Base-by-base conservation (phyloP, 331 rosid species). In the Quercus tomentella region DNA sequence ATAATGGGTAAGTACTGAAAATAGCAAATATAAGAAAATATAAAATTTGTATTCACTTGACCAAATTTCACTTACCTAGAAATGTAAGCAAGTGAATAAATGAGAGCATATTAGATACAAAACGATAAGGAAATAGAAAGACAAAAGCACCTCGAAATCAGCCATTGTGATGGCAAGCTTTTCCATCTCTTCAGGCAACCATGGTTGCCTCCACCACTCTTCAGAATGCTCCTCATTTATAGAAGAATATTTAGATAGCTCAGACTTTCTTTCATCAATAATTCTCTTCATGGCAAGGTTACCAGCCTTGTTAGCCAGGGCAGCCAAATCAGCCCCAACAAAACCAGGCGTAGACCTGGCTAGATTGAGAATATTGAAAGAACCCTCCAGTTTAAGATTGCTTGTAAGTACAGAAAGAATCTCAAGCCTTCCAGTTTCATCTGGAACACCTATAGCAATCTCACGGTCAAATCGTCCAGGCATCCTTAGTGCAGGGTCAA, bases 391-490 rank as follows among this genome's bases (percentile, higher is more conserved):
- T 61, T 66, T 88, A 31, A 89, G 85, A 72, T 79, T 86, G 80
- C 76, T 28, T 0, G 91, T 83, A 62, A 87, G 84, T 65, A 90
- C 88, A 20, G 96, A 82, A 65, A 95, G 95, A 66, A 95, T 92
- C 83, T 91, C 86, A 74, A 62, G 78, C 86, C 98, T 86, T 1
- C 93, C 87, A 80, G 74, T 83, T 84, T 95, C 98, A 87, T 95
- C 90, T 1, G 98, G 98, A 80, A 88, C 88, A 43, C 92, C 88
- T 78, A 95, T 84, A 30, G 71, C 56, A 77, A 92, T 85, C 82
- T 92, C 98, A 4, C 89, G 90, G 61, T 91, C 97, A 84, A 95
- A 95, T 35, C 96, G 84, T 17, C 98, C 98, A 3, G 97, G 96
- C 83, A 96, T 91, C 89, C 98, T 87, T 6, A 92, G 70, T 55